Evolutionary conservation across 2,329 filamentous ascomycete genomes (phyloP), one percentile per base, ranked within the genome.

Genomic region (Pestalotiopsis sp.): DNA sequence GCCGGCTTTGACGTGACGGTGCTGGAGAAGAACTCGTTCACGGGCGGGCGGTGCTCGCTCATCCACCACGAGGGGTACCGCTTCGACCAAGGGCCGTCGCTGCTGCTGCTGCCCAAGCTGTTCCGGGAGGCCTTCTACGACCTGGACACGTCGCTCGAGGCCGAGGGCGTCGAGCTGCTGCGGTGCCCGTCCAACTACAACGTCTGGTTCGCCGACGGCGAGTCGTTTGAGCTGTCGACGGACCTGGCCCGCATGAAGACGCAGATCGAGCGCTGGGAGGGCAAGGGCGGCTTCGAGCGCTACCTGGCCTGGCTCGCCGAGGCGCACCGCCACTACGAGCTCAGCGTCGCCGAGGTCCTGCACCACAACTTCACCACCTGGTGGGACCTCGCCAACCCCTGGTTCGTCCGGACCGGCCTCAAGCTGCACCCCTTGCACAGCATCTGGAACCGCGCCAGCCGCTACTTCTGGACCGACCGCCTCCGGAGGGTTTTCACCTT

Each of bases 111-210:
- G 5, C 92, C 92, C 2, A 86, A 88, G 67, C 84, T 93, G 68
- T 94, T 94, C 82, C 83, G 85, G 36, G 88, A 92, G 79, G 88
- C 88, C 23, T 94, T 93, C 75, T 77, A 81, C 67, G 92, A 94
- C 73, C 86, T 94, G 1, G 90, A 85, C 70, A 93, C 91, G 5
- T 87, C 86, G 11, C 82, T 93, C 13, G 84, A 88, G 70, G 83
- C 82, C 0, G 91, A 93, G 75, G 90, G 89, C n/a, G 85, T 94
- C 1, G 80, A 90, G 62, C 81, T 94, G 3, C 76, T 92, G 27
- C 92, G 91, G 81, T 94, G 92, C 78, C 89, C 92, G 64, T 90
- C 91, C 1, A 94, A 94, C 77, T 94, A 94, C 82, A 88, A 89
- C 67, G 84, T 94, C 69, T 92, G 90, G 85, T 94, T 93, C 76